Evolutionary conservation across 257 asterid species (phyloP).

Genomic region (Asclepias syriaca): DNA sequence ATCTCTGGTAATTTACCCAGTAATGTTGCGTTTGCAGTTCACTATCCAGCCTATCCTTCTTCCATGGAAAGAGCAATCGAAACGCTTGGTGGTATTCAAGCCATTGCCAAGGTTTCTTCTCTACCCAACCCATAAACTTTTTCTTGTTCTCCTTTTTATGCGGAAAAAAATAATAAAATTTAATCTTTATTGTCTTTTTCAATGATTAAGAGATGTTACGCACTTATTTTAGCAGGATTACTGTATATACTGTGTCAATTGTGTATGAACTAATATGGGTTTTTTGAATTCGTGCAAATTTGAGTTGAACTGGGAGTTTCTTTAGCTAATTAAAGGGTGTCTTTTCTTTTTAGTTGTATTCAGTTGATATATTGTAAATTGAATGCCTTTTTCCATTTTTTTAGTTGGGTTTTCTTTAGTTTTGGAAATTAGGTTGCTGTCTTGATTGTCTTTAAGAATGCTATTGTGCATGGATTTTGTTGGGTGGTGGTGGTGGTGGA

Average conservation of each 20-base stretch:
- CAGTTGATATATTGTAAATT: not conserved
- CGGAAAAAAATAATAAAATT: not conserved
- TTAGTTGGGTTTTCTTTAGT: not conserved
- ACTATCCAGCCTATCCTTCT: constrained; percentile 94
- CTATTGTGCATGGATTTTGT: not conserved
- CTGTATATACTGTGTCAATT: not conserved
- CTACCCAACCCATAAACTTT: not conserved
- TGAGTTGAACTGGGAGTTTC: not conserved
- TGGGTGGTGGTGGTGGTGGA: too few relatives aligned
- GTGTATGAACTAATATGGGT: not conserved
- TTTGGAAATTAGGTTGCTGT: not conserved
- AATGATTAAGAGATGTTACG: not conserved
- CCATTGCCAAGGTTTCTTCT: constrained; percentile 58
- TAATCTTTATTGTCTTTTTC: not conserved
- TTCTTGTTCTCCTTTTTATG: not conserved
- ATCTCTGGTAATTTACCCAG: constrained; percentile 62
- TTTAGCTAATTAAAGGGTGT: not conserved
- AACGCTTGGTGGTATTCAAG: constrained; percentile 73
- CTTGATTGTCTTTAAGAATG: not conserved
- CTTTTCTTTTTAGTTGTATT: not conserved
- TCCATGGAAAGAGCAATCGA: constrained; percentile 72
- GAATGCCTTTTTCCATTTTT: not conserved
- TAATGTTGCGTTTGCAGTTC: constrained; percentile 50
- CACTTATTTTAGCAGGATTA: not conserved
- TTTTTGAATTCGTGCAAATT: not conserved